Conservation (phyloP, 2,329 filamentous ascomycete species). For the Fusarium sp. region DNA sequence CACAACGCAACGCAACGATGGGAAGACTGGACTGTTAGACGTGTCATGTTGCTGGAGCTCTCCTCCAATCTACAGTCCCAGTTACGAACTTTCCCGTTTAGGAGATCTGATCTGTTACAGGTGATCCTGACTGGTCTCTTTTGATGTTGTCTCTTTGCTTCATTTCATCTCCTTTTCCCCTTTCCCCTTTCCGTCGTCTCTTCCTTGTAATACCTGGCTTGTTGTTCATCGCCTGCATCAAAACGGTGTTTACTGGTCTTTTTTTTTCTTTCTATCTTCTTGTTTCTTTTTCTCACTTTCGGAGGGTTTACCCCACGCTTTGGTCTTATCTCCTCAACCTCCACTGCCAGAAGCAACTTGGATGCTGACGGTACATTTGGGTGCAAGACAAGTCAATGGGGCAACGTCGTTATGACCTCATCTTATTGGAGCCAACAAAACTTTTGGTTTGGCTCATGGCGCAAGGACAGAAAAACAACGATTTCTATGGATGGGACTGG, state of each 20-base stretch:
- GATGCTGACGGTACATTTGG: constrained; percentile 5
- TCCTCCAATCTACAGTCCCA: constrained; percentile 27
- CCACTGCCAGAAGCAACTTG: not conserved
- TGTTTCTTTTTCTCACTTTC: constrained; percentile 7
- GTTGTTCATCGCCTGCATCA: constrained; percentile 13
- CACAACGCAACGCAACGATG: constrained; percentile 1
- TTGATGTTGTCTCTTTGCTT: constrained; percentile 10
- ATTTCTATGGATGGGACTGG: constrained; percentile 20
- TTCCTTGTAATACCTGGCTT: constrained; percentile 2
- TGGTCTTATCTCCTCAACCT: not conserved
- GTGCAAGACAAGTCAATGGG: constrained; percentile 10
- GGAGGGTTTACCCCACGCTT: not conserved
- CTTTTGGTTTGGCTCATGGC: constrained; percentile 33
- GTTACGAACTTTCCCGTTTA: constrained; percentile 16
- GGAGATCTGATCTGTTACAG: constrained; percentile 19
- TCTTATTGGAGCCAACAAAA: constrained; percentile 22
- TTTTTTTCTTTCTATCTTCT: not conserved
- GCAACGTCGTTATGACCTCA: constrained; percentile 26
- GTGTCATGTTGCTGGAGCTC: constrained; percentile 10
- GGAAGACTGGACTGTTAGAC: constrained; percentile 15
- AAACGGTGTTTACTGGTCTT: constrained; percentile 12
- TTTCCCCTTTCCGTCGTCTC: constrained; percentile 1
- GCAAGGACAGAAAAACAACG: constrained; percentile 30
- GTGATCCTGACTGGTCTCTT: constrained; percentile 13
- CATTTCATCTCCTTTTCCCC: not conserved